Evolutionary conservation across 148 eudicot genomes (phyloP).

Genomic region (Rhododendron henanense): DNA sequence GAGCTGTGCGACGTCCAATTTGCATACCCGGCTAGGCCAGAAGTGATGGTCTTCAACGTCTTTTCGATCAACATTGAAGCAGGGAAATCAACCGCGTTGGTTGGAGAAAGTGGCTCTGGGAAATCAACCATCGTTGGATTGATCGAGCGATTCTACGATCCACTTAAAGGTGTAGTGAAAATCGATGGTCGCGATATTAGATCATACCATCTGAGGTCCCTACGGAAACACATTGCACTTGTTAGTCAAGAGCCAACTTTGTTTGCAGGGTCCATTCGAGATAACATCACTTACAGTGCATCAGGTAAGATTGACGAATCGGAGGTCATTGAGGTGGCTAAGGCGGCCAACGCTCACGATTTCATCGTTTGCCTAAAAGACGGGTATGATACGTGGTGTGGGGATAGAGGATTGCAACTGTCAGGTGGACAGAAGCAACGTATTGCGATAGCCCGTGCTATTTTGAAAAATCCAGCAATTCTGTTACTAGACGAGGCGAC

Average conservation of each 20-base stretch:
- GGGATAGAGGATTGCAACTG: not conserved
- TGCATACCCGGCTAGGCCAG: not conserved
- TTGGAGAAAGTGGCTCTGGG: not conserved
- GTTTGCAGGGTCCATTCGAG: not conserved
- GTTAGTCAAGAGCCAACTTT: not conserved
- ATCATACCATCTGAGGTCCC: not conserved
- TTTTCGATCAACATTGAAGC: not conserved
- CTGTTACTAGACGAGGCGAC: not conserved
- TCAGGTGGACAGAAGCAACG: not conserved
- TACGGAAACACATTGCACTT: not conserved
- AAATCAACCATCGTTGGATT: not conserved
- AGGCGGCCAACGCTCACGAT: not conserved
- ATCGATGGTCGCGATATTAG: not conserved
- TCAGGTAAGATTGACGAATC: not conserved
- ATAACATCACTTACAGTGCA: not conserved
- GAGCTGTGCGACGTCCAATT: not conserved
- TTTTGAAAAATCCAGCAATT: not conserved
- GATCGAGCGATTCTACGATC: not conserved
- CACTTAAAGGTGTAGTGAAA: not conserved
- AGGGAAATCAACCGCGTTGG: not conserved
- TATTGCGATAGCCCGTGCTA: not conserved
- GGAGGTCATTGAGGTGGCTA: not conserved
- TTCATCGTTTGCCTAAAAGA: not conserved
- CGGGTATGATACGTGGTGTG: not conserved
- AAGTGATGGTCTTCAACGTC: not conserved